A percentile compares a stretch with the other conserved stretches of the same genome.
Evolutionary conservation across 2,329 filamentous ascomycete genomes (phyloP).

Genomic region (Macroventuria anomochaeta): DNA sequence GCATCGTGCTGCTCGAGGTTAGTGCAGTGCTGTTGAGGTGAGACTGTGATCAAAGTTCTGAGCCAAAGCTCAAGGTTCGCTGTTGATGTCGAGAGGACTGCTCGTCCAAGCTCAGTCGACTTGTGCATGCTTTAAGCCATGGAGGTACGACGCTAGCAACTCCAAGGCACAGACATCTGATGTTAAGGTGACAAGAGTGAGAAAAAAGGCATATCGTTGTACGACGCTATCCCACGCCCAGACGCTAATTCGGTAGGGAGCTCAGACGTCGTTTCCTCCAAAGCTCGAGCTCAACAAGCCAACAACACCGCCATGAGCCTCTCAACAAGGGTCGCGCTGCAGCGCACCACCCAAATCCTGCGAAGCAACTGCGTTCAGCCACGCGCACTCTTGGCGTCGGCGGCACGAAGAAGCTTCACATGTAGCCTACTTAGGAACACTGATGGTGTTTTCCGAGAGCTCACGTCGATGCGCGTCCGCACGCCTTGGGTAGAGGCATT

Average conservation of each 20-base stretch:
- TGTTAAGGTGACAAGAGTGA: constrained; percentile 4
- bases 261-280: constrained; percentile 28
- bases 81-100: constrained; percentile 36
- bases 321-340: constrained; percentile 27
- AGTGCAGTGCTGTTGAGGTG: constrained; percentile 34
- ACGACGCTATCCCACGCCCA: constrained; percentile 27
- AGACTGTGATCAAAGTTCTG: constrained; percentile 45
- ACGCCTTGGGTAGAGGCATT: constrained; percentile 75
- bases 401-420: constrained; percentile 30
- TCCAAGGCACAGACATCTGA: neutral
- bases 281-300: constrained; percentile 10
- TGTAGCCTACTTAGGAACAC: constrained; percentile 45
- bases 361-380: constrained; percentile 12
- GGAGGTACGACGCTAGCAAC: constrained; percentile 5
- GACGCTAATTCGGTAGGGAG: constrained; percentile 20
- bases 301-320: constrained; percentile 30
- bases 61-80: constrained; percentile 45
- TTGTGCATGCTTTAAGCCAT: constrained; percentile 29
- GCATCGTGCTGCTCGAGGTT: constrained; percentile 30
- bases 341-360: constrained; percentile 18
- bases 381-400: neutral
- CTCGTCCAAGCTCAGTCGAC: constrained; percentile 44
- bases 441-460: constrained; percentile 66
- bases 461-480: constrained; percentile 56
- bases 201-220: constrained; percentile 5